phyloP scores from a whole-genome alignment of 805 yeast species.

The Hanseniaspora nectarophila region DNA sequence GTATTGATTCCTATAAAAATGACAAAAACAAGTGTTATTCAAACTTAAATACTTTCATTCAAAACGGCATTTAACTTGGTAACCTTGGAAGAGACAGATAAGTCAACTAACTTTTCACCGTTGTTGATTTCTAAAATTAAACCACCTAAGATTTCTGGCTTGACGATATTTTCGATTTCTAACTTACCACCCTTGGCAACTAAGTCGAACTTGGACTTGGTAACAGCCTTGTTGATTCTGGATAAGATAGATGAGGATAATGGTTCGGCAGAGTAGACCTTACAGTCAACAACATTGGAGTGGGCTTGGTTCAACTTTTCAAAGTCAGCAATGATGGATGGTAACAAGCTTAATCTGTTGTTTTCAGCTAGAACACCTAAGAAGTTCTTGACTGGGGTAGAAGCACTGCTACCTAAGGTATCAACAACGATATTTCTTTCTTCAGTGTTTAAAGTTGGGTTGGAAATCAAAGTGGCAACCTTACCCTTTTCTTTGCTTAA shows the following conservation, averaged over 20 bases:
- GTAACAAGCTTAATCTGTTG: constrained; percentile 73
- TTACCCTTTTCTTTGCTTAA: constrained; percentile 52
- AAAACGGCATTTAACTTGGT: constrained; percentile 80
- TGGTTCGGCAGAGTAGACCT: constrained; percentile 75
- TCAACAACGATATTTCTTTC: constrained; percentile 66
- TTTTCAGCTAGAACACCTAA: constrained; percentile 80
- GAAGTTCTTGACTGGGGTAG: constrained; percentile 51
- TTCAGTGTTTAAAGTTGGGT: constrained; percentile 70
- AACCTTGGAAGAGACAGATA: constrained; percentile 74
- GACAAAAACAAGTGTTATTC: no score
- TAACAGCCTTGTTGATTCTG: constrained; percentile 67
- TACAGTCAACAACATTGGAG: constrained; percentile 85
- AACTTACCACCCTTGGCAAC: constrained; percentile 81
- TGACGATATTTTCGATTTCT: constrained; percentile 67
- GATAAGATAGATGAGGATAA: constrained; percentile 69
- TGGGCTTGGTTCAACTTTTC: constrained; percentile 71
- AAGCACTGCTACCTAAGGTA: constrained; percentile 36
- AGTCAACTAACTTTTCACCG: constrained; percentile 92
- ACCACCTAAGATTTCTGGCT: constrained; percentile 91
- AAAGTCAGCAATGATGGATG: constrained; percentile 57
- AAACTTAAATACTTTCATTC: constrained; percentile 57
- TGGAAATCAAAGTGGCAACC: constrained; percentile 48
- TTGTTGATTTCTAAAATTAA: constrained; percentile 67
- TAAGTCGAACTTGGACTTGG: constrained; percentile 47
- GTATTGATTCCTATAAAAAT: neutral